phyloP scores from a whole-genome alignment of 139 green algal species.

The Tetraselmis chui region DNA sequence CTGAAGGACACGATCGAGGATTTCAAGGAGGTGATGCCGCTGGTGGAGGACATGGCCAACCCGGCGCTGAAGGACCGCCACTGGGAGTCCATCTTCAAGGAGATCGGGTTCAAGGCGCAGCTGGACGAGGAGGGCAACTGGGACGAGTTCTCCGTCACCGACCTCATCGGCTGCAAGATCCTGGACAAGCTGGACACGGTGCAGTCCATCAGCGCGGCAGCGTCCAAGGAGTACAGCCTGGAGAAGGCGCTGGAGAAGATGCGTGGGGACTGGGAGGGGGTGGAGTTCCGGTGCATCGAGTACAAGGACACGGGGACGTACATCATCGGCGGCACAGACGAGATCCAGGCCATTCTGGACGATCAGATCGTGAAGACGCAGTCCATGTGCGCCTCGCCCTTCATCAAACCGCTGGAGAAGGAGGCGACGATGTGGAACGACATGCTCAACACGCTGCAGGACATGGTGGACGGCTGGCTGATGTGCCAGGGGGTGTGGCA shows the following conservation, averaged over 20 bases:
- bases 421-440: slow-evolving; percentile 28
- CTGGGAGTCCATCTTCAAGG: slow-evolving; percentile 25
- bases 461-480: slow-evolving; percentile 33
- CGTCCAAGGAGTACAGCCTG: background rate
- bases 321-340: slow-evolving; percentile 25
- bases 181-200: background rate
- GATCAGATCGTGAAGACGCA: slow-evolving; percentile 29
- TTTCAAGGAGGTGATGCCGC: slow-evolving; percentile 55
- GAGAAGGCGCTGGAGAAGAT: background rate
- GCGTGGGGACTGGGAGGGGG: slow-evolving; percentile 12
- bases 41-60: slow-evolving; percentile 25
- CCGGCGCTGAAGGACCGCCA: slow-evolving; percentile 27
- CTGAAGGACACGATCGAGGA: slow-evolving; percentile 67
- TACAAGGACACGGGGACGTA: slow-evolving; percentile 1
- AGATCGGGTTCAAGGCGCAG: slow-evolving; percentile 11
- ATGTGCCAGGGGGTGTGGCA: slow-evolving; percentile 35
- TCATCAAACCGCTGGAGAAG: slow-evolving; percentile 25
- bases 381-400: slow-evolving; percentile 21
- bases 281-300: background rate
- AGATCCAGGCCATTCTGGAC: slow-evolving; percentile 29
- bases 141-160: slow-evolving; percentile 24
- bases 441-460: slow-evolving; percentile 24
- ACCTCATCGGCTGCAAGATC: slow-evolving; percentile 14
- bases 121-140: too few relatives aligned
- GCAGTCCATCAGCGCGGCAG: background rate